Percentiles rank a stretch among this genome's conserved stretches.
phyloP scores from a whole-genome alignment of 1,284 basidiomycete genomes.

The Malassezia caprae region DNA sequence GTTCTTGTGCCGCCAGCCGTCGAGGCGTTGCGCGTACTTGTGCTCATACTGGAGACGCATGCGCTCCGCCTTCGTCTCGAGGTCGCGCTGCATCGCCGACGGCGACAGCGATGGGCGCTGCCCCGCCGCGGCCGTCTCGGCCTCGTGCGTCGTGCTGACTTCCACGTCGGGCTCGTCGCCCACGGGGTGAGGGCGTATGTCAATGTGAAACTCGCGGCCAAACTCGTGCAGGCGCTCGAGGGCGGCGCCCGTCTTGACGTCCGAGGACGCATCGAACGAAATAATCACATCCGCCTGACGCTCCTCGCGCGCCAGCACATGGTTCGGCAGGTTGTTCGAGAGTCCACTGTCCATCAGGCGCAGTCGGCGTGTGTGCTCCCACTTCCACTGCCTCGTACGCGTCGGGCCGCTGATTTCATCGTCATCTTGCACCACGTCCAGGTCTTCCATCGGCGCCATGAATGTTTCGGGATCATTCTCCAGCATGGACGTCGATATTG shows the following conservation, averaged over 20 bases:
- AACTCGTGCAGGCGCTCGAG: conserved; percentile 36
- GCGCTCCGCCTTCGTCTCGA: conserved; percentile 3
- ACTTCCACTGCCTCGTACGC: conserved; percentile 5
- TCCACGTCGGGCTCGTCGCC: background rate
- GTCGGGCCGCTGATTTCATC: background rate
- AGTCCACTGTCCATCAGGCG: conserved; percentile 42
- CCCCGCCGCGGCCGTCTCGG: background rate
- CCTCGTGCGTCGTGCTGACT: background rate
- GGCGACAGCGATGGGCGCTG: background rate
- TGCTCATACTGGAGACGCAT: conserved; percentile 17
- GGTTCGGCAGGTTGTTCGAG: conserved; percentile 46
- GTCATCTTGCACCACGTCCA: background rate
- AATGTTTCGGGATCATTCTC: conserved; percentile 16
- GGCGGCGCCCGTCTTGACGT: conserved; percentile 39
- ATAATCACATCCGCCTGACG: conserved; percentile 37
- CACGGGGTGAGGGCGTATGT: conserved; percentile 6
- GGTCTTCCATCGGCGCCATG: conserved; percentile 15
- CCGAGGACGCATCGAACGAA: conserved; percentile 44
- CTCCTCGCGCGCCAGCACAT: conserved; percentile 28
- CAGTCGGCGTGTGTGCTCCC: conserved; percentile 22
- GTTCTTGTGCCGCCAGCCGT: conserved; percentile 15
- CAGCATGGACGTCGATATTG: conserved; percentile 6
- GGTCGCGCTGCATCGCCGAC: background rate
- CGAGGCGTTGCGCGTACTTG: conserved; percentile 23
- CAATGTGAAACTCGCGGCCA: conserved; percentile 27